Evolutionary conservation across 768 basidiomycete species (phyloP), one percentile per base, ranked within the genome.

Genomic region (Mycena metata): DNA sequence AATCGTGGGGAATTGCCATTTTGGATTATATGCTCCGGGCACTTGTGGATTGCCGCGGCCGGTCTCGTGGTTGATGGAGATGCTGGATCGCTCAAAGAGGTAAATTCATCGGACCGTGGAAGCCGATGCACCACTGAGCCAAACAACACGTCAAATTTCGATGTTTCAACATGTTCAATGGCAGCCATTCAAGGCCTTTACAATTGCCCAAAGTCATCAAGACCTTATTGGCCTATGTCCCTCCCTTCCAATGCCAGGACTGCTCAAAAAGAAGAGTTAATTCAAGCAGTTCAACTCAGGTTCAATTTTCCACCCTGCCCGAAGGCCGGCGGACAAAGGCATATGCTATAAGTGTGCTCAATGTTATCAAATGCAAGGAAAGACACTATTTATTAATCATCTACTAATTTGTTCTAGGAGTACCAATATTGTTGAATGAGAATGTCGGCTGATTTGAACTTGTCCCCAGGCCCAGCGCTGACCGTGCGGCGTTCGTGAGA

Each of bases 1-100:
- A 62, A 52, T 62, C 13, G 61, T 62, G 61, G 26, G 51, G n/a
- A 54, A 39, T 54, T 62, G 61, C 61, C 61, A 9, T 42, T 62
- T 62, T 45, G 39, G 61, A 62, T 62, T 62, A 52, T 23, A 52
- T 54, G 19, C 36, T 42, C 50, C 61, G 61, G 61, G 33, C 30
- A 52, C 24, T 54, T 10, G 26, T 49, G 33, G n/a, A 11, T 60
- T 50, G 59, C 59, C 47, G 61, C 16, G 24, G 50, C 50, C 49
- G 50, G 42, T 62, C 61, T n/a, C 61, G 33, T 60, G 59, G 21
- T 35, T 47, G 59, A 50, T 49, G 19, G 24, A 42, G 39, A 60
- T 60, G 39, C 47, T 51, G 60, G 11, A 23, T 26, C 5, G 33
- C 60, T 51, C 24, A 50, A 60, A 60, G 23, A 30, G 60, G 60